Conservation (phyloP, 106 monocot genomes). For the Apostasia shenzhenica region DNA sequence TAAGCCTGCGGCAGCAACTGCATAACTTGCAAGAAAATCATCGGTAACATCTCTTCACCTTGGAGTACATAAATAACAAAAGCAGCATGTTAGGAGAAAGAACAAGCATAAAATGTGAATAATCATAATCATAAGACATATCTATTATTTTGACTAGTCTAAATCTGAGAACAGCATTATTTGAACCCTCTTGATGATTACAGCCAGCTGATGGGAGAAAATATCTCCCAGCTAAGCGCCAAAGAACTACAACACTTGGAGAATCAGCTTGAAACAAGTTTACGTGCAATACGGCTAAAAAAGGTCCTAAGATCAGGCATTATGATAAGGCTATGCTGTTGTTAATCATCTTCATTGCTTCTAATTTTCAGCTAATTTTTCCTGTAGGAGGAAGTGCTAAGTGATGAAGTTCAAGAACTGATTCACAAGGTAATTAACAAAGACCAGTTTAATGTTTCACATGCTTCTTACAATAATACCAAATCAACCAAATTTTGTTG, state of each 20-base stretch:
- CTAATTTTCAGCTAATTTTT: constrained; percentile 1
- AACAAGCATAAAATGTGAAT: not conserved
- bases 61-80: constrained; percentile 3
- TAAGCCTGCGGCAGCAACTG: constrained; percentile 23
- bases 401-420: constrained; percentile 48
- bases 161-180: too few relatives aligned
- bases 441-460: not conserved
- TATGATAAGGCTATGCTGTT: not conserved
- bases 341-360: not conserved
- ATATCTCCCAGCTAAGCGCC: constrained; percentile 5
- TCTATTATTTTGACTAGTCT: too few relatives aligned
- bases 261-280: constrained; percentile 12
- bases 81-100: not conserved
- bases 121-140: too few relatives aligned
- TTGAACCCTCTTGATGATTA: not conserved
- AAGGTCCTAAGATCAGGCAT: constrained; percentile 8
- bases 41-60: constrained; percentile 13
- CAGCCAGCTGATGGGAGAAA: constrained; percentile 17
- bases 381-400: constrained; percentile 42
- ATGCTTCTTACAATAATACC: not conserved
- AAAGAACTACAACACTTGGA: constrained; percentile 19
- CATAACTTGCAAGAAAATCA: constrained; percentile 23
- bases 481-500: not conserved
- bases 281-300: constrained; percentile 7
- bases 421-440: constrained; percentile 31